These are phyloP conservation scores for Aureobasidium sp. DNA, from an alignment of 2,329 filamentous ascomycete genomes.

Conservation along the genomic window DNA sequence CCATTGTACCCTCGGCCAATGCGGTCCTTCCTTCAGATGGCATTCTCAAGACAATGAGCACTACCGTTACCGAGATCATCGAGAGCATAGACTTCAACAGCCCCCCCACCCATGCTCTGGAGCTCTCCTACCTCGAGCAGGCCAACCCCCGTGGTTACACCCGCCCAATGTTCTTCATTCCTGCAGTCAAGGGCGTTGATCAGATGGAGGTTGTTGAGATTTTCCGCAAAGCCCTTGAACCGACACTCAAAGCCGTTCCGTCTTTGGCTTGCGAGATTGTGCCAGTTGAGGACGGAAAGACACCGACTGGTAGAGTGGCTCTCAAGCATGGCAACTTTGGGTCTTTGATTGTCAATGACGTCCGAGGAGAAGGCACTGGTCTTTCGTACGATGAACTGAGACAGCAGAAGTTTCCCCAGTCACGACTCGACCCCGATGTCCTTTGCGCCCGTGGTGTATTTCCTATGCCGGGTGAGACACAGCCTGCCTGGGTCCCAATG, in stretches of 20 bases:
- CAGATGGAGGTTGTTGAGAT: neutral
- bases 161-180: neutral
- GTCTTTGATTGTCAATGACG: neutral
- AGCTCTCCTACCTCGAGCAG: neutral
- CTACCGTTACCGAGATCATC: neutral
- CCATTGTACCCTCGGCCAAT: neutral
- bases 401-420: neutral
- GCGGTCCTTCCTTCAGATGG: neutral
- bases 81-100: neutral
- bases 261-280: neutral
- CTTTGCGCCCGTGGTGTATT: neutral
- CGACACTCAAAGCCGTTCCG: neutral
- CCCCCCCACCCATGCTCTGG: neutral
- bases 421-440: neutral
- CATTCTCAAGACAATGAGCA: neutral
- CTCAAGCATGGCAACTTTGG: neutral
- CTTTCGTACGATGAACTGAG: neutral
- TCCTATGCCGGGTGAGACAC: neutral
- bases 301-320: neutral
- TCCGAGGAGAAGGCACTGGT: neutral
- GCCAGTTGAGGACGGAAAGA: neutral
- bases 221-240: neutral
- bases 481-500: neutral
- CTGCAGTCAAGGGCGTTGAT: neutral
- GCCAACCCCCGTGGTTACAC: constrained; percentile 1